Percentiles rank a stretch among this genome's conserved stretches.
phyloP scores from a whole-genome alignment of 768 basidiomycete species.

The Trametes elegans region DNA sequence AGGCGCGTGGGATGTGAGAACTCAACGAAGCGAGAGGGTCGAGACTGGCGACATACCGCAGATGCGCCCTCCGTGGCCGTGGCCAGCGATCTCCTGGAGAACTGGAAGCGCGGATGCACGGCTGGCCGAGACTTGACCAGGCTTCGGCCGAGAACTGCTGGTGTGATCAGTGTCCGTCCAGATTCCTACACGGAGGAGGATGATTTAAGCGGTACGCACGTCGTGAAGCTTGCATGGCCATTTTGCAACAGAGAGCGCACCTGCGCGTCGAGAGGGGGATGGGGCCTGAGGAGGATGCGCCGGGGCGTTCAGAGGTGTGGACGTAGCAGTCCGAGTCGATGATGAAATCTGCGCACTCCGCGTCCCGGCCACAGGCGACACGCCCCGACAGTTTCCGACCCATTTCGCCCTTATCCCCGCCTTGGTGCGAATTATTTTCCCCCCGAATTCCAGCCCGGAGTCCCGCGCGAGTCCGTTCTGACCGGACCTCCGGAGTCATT shows the following conservation, averaged over 20 bases:
- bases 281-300: background rate
- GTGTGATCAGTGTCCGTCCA: conserved; percentile 3
- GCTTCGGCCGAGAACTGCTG: conserved; percentile 27
- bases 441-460: too few relatives aligned
- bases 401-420: background rate
- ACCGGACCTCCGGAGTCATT: conserved; percentile 9
- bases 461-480: background rate
- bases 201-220: background rate
- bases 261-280: conserved; percentile 10
- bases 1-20: conserved; percentile 1
- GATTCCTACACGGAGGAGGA: conserved; percentile 7
- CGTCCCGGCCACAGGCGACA: background rate
- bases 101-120: conserved; percentile 17
- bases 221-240: conserved; percentile 19
- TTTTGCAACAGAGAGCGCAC: conserved; percentile 13
- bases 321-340: conserved; percentile 7
- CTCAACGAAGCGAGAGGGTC: background rate
- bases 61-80: conserved; percentile 26
- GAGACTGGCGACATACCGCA: conserved; percentile 17
- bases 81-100: conserved; percentile 23
- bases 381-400: background rate
- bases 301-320: background rate
- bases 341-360: conserved; percentile 9
- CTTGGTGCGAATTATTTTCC: too few relatives aligned
- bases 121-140: conserved; percentile 27